Percentiles rank a stretch among this genome's conserved stretches.
phyloP scores from a whole-genome alignment of 1,284 basidiomycete species.

The Psilocybe mexicana region DNA sequence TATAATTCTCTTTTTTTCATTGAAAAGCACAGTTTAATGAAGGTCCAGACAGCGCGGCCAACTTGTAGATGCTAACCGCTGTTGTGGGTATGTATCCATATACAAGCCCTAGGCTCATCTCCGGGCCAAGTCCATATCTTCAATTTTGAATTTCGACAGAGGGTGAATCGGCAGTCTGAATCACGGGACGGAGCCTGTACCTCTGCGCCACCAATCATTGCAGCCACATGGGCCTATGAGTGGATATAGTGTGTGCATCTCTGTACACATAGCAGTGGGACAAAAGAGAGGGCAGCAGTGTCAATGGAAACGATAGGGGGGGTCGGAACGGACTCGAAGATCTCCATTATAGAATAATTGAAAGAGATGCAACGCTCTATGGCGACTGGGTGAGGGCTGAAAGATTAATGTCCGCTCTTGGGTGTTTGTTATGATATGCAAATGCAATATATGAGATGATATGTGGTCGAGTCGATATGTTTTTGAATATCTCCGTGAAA shows the following conservation, averaged over 20 bases:
- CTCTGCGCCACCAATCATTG: neutral
- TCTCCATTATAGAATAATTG: neutral
- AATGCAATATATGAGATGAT: neutral
- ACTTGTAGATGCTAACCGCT: too few relatives aligned
- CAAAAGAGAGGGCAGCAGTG: neutral
- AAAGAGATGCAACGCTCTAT: neutral
- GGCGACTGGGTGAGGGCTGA: neutral
- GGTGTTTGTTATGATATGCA: neutral
- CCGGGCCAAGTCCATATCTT: too few relatives aligned
- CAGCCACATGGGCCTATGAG: neutral
- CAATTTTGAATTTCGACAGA: too few relatives aligned
- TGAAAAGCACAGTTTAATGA: neutral
- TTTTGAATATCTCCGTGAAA: conserved; percentile 14
- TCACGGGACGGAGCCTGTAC: neutral
- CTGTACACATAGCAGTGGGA: neutral
- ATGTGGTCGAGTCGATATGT: conserved; percentile 3
- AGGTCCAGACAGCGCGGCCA: too few relatives aligned
- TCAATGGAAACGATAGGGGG: neutral
- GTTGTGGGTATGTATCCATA: too few relatives aligned
- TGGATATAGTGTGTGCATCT: neutral
- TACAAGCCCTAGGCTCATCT: too few relatives aligned
- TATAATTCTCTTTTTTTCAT: neutral
- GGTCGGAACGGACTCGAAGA: neutral
- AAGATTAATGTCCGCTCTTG: neutral
- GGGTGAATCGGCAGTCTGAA: too few relatives aligned